Evolutionary conservation across 805 yeast species (phyloP).

Genomic region (Lipomyces orientalis): DNA sequence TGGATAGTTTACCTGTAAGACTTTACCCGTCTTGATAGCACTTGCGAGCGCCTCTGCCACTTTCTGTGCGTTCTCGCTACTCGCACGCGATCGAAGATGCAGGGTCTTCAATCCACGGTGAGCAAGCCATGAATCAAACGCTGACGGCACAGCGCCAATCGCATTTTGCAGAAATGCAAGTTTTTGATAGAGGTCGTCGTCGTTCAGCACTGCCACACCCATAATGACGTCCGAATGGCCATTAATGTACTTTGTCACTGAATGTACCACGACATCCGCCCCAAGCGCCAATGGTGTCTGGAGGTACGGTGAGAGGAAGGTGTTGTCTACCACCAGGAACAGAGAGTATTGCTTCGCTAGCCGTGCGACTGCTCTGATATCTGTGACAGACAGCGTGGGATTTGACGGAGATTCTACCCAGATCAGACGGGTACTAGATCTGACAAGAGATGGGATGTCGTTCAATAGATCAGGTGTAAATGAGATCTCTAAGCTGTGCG

Average conservation of each 20-base stretch:
- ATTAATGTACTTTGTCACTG: slow-evolving; percentile 87
- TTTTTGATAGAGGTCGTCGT: slow-evolving; percentile 62
- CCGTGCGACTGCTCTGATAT: slow-evolving; percentile 65
- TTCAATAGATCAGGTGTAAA: slow-evolving; percentile 68
- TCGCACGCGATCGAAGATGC: slow-evolving; percentile 77
- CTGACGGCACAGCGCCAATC: slow-evolving; percentile 85
- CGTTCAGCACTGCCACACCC: slow-evolving; percentile 79
- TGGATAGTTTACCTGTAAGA: slow-evolving; percentile 78
- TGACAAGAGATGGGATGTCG: slow-evolving; percentile 63
- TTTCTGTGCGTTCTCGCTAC: slow-evolving; percentile 66
- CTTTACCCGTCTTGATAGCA: slow-evolving; percentile 52
- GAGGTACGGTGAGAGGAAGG: slow-evolving; percentile 84
- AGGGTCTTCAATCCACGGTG: slow-evolving; percentile 90
- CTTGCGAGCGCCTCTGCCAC: slow-evolving; percentile 67
- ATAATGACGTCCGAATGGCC: slow-evolving; percentile 92
- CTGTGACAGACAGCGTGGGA: slow-evolving; percentile 83
- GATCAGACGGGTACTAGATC: slow-evolving; percentile 66
- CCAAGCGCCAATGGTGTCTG: slow-evolving; percentile 84
- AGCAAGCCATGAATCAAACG: slow-evolving; percentile 91
- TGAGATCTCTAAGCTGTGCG: slow-evolving; percentile 73
- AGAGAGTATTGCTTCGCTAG: slow-evolving; percentile 57
- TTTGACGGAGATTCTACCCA: slow-evolving; percentile 92
- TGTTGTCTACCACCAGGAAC: slow-evolving; percentile 80
- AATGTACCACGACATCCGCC: slow-evolving; percentile 86
- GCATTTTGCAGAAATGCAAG: slow-evolving; percentile 84